Evolutionary conservation across 805 yeast genomes (phyloP), one percentile per base, ranked within the genome.

Genomic region (Wilhelminamyces savonicus): DNA sequence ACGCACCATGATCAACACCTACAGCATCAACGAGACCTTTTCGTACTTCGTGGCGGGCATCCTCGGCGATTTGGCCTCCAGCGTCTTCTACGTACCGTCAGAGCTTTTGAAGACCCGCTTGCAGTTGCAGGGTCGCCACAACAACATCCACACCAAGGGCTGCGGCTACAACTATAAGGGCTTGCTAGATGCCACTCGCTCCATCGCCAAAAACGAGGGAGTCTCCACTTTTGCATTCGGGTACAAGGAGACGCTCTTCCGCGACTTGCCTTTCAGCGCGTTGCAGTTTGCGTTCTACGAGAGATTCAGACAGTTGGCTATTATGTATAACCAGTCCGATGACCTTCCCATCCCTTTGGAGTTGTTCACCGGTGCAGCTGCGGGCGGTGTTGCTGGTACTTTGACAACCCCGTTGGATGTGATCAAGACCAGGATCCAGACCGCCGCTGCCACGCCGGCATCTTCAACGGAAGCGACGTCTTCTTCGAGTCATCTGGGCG

Each of bases 211-310:
- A 29, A 59, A 56, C 0, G 98, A 92, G 59, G 97, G 97, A 8
- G 52, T 69, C 27, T 59, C 69, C 9, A 78, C 97, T 0, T 65
- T 92, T 38, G 82, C 83, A 35, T 85, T 74, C 53, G 99, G 99
- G 0, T 92, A 90, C 59, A 87, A 83, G 54, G 97, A 97, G 16
- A 92, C 99, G 0, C 61, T 92, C 36, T 74, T 82, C 13, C 73
- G 99, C 40, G 99, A 92, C 50, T 61, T 92, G 42, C 99, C 99
- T 5, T 92, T 92, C 56, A 82, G 95, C 43, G 97, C 97, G 1
- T 66, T 92, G 30, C 98, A 92, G 52, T 82, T 92, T 62, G 95
- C 97, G 27, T 90, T 92, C 46, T 92, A 92, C 57, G 98, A 92
- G 56, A 74, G 76, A 49, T 80, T 82, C 43, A 67, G 94, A 46